Conservation (phyloP, 2,329 filamentous ascomycete genomes). For the Dactylellina drechsleri region DNA sequence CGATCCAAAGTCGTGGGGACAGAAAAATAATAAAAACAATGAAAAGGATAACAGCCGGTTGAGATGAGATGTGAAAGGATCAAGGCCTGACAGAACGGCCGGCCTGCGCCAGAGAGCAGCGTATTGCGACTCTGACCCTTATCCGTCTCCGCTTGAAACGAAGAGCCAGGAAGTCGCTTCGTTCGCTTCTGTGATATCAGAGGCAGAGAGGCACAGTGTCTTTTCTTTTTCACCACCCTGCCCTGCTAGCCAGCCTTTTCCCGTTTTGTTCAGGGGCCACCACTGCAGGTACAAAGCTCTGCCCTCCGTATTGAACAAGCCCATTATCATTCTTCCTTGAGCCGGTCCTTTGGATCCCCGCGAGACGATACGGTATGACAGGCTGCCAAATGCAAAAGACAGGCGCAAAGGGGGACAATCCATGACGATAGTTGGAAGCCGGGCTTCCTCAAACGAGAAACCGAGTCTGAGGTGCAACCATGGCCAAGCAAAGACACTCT, state of each 20-base stretch:
- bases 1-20: slow-evolving; percentile 10
- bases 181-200: slow-evolving; percentile 53
- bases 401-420: not conserved
- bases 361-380: slow-evolving; percentile 48
- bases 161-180: slow-evolving; percentile 42
- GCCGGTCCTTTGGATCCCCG: slow-evolving; percentile 29
- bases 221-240: slow-evolving; percentile 51
- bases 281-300: slow-evolving; percentile 43
- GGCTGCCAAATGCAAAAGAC: slow-evolving; percentile 10
- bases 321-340: not conserved
- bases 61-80: slow-evolving; percentile 45
- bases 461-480: slow-evolving; percentile 9
- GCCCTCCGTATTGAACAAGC: too few species aligned
- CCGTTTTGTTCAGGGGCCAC: slow-evolving; percentile 53
- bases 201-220: too few species aligned
- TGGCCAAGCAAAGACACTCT: slow-evolving; percentile 49
- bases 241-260: slow-evolving; percentile 44
- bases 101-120: slow-evolving; percentile 6
- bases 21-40: slow-evolving; percentile 22
- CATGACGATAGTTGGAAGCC: slow-evolving; percentile 13
- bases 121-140: slow-evolving; percentile 35
- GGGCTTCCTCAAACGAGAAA: not conserved
- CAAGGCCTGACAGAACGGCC: slow-evolving; percentile 35
- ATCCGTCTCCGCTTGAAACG: slow-evolving; percentile 47
- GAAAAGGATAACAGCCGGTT: slow-evolving; percentile 3